A percentile compares a stretch with the other conserved stretches of the same genome.
Conservation (phyloP, 169 alveolate species). For the Plasmodium inui region DNA sequence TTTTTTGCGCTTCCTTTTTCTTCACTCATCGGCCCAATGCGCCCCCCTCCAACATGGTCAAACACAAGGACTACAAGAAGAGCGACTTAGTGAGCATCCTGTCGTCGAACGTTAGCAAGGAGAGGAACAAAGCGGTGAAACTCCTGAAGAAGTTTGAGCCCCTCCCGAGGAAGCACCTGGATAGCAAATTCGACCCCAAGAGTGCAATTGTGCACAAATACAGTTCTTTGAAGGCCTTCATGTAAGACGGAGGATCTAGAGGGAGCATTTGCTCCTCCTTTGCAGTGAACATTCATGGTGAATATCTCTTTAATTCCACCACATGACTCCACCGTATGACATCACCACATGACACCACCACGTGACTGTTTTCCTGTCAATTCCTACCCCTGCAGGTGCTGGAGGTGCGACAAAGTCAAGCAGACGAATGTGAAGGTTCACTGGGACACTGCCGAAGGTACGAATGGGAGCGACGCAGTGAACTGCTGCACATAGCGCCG, state of each 20-base stretch:
- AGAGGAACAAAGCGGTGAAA: constrained; percentile 83
- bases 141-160: constrained; percentile 85
- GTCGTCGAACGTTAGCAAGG: constrained; percentile 79
- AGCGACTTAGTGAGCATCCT: constrained; percentile 81
- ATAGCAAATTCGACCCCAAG: constrained; percentile 79
- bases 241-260: constrained; percentile 51
- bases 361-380: neutral
- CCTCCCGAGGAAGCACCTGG: constrained; percentile 84
- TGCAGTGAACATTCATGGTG: neutral
- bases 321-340: too few species aligned
- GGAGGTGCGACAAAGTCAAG: constrained; percentile 87
- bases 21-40: neutral
- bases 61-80: constrained; percentile 80
- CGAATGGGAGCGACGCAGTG: neutral
- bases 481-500: neutral
- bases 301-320: neutral
- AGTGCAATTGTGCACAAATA: constrained; percentile 81
- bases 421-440: constrained; percentile 84
- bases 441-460: constrained; percentile 86
- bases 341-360: too few species aligned
- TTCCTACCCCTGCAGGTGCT: constrained; percentile 77
- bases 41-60: constrained; percentile 75
- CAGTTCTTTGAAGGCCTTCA: constrained; percentile 79
- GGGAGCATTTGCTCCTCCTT: neutral
- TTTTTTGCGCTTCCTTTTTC: neutral